Evolutionary conservation across 192 early-diverging fungal species (phyloP).

Genomic region (Coemansia sp.): DNA sequence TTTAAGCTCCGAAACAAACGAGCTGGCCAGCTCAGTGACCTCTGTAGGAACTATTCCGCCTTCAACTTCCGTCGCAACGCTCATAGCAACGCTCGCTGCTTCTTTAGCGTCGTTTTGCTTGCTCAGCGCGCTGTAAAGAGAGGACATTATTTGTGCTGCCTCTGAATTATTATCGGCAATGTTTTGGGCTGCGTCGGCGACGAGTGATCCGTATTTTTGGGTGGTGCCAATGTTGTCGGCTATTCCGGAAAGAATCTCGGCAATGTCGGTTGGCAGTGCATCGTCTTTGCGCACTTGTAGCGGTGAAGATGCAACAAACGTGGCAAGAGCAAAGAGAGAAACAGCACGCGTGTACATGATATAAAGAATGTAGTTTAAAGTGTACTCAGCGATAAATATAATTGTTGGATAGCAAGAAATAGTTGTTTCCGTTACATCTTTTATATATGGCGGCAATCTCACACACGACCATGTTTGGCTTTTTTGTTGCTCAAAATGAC

Average conservation of each 20-base stretch:
- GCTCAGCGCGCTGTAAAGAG: not conserved
- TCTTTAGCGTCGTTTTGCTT: not conserved
- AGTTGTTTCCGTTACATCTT: too few species aligned
- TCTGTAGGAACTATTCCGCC: constrained; percentile 1
- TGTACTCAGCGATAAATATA: too few species aligned
- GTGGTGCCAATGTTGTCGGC: not conserved
- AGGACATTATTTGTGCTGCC: not conserved
- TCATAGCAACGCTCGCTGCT: not conserved
- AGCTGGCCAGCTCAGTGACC: not conserved
- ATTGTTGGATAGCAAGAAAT: too few species aligned
- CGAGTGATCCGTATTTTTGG: not conserved
- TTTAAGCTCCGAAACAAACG: not conserved
- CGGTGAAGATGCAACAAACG: not conserved
- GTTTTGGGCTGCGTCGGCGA: not conserved
- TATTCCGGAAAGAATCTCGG: not conserved
- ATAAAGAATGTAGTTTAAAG: too few species aligned
- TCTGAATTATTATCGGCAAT: not conserved
- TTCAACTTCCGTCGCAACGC: not conserved
- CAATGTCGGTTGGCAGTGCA: not conserved
- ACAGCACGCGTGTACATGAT: not conserved
- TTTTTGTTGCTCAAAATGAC: too few species aligned
- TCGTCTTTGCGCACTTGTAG: not conserved
- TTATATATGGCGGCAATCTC: too few species aligned
- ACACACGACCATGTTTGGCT: too few species aligned
- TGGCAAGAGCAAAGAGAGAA: constrained; percentile 3